A percentile compares a stretch with the other conserved stretches of the same genome.
Conservation (phyloP, 2,329 filamentous ascomycete genomes). For the Ceratocystis albifundus region DNA sequence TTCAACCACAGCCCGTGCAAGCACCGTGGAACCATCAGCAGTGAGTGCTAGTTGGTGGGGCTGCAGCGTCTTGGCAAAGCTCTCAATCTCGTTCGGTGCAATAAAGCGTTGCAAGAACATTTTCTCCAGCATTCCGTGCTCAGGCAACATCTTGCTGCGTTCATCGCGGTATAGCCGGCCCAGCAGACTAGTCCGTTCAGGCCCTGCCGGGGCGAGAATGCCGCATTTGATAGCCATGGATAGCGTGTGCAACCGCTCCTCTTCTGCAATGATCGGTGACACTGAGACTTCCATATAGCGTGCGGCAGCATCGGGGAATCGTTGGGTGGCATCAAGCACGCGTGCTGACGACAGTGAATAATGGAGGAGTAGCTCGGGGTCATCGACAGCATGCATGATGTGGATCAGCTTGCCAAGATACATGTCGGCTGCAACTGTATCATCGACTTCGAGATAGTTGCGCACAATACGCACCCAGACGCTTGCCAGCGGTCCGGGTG, state of each 20-base stretch:
- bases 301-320: conserved; percentile 77
- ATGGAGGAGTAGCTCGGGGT: conserved; percentile 64
- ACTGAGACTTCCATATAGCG: conserved; percentile 83
- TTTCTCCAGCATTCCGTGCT: conserved; percentile 87
- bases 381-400: conserved; percentile 65
- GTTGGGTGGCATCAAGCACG: conserved; percentile 79
- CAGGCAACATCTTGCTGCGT: conserved; percentile 58
- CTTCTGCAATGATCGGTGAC: conserved; percentile 65
- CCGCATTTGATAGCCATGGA: conserved; percentile 83
- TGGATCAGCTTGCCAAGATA: conserved; percentile 95
- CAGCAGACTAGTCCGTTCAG: conserved; percentile 65
- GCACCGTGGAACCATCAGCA: conserved; percentile 80
- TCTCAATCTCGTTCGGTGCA: conserved; percentile 66
- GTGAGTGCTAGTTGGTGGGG: conserved; percentile 86
- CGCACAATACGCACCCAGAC: conserved; percentile 92
- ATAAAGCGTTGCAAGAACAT: conserved; percentile 90
- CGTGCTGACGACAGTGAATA: conserved; percentile 88
- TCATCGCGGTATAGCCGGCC: conserved; percentile 90
- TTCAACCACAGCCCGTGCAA: conserved; percentile 87
- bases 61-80: conserved; percentile 68
- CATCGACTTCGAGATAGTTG: conserved; percentile 87
- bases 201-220: conserved; percentile 82
- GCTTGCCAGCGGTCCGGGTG: conserved; percentile 67
- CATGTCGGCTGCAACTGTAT: conserved; percentile 70
- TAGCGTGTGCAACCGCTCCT: conserved; percentile 74